Evolutionary conservation across 495 filamentous ascomycete genomes (phyloP), one percentile per base, ranked within the genome.

Genomic region (Trichoderma virens): DNA sequence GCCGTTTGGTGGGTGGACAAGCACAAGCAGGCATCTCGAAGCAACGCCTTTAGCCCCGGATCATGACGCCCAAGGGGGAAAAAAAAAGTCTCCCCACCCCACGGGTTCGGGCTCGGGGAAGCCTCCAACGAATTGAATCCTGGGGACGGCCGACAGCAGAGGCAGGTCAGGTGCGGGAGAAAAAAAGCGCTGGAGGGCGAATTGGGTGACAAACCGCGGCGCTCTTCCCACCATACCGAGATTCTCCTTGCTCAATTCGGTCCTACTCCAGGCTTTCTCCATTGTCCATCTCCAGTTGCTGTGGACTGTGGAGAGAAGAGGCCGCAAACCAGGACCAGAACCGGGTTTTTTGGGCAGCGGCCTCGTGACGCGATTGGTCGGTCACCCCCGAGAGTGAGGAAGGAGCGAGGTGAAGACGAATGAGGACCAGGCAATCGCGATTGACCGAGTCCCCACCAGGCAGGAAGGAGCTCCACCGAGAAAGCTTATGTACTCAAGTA

Each of bases 141-240:
- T 47, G 43, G 43, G 43, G 43, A 47, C 20, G n/a, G 32, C 45
- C 18, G 23, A 16, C 45, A 25, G 20, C 3, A 11, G 47, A 56
- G 14, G 23, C 23, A 30, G 16, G 51, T 56, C 51, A 56, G 51
- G 51, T 56, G 51, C 28, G 51, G 23, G 16, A 20, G 51, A 30
- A 20, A 27, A 30, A 56, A 56, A 45, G 32, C 32, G 51, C 23
- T 14, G 11, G 28, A 11, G 23, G 9, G 11, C 27, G 51, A 30
- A 27, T 56, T 56, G 51, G 51, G 51, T 56, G 43, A 47, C 43
- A 47, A n/a, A n/a, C n/a, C n/a, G n/a, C n/a, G n/a, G n/a, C n/a
- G n/a, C 7, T 20, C 51, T 9, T 7, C 51, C 51, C 51, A 56
- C 51, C 51, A 56, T 56, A 30, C 51, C 23, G 51, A 27, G 51